phyloP scores from a whole-genome alignment of 2,329 filamentous ascomycete species.

The Lasiodiplodia hormozganensis region DNA sequence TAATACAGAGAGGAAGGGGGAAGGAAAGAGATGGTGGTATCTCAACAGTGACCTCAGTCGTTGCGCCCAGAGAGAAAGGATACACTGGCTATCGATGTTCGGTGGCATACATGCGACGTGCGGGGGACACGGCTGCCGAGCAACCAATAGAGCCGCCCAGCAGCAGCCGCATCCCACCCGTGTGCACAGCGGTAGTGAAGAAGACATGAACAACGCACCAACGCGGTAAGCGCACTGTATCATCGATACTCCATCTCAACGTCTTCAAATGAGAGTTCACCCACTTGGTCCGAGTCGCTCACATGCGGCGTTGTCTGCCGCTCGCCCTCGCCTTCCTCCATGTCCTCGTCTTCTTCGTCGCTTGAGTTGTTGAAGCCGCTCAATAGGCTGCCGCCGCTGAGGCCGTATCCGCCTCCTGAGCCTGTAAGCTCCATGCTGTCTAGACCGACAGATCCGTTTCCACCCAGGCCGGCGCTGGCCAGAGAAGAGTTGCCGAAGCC shows the following conservation, averaged over 20 bases:
- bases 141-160: background rate
- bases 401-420: slow-evolving; percentile 66
- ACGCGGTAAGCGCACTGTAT: slow-evolving; percentile 37
- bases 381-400: slow-evolving; percentile 77
- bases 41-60: slow-evolving; percentile 24
- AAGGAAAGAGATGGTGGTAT: slow-evolving; percentile 22
- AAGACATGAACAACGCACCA: slow-evolving; percentile 28
- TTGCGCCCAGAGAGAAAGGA: slow-evolving; percentile 18
- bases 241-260: slow-evolving; percentile 66
- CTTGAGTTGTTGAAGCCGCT: slow-evolving; percentile 94
- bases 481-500: slow-evolving; percentile 69
- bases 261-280: slow-evolving; percentile 68
- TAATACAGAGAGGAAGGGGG: slow-evolving; percentile 30
- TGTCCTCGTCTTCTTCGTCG: slow-evolving; percentile 95
- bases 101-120: slow-evolving; percentile 28
- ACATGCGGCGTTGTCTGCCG: slow-evolving; percentile 55
- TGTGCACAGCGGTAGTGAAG: slow-evolving; percentile 20
- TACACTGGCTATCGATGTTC: slow-evolving; percentile 25
- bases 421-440: slow-evolving; percentile 71
- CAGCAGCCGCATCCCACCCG: slow-evolving; percentile 8
- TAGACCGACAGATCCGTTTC: slow-evolving; percentile 60
- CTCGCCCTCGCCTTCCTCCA: slow-evolving; percentile 83
- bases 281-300: slow-evolving; percentile 69
- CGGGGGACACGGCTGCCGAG: background rate
- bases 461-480: slow-evolving; percentile 81